Evolutionary conservation across 2,329 filamentous ascomycete genomes (phyloP), one percentile per base, ranked within the genome.

Genomic region (Hymenoscyphus repandus): DNA sequence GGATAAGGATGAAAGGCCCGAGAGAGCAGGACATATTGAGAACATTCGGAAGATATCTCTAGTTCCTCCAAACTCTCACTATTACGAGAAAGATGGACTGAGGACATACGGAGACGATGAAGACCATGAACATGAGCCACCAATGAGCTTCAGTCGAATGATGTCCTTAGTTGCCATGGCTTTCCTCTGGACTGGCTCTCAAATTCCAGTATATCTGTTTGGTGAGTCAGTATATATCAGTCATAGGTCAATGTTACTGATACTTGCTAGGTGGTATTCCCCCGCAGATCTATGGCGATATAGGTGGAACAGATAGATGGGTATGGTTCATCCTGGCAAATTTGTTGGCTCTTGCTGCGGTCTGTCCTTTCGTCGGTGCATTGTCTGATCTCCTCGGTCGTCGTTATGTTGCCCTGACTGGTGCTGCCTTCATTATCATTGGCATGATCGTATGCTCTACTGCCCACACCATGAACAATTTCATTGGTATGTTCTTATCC

Each of bases 311-410:
- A 65, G 72, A 66, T 66, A 50, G 59, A 27, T 64, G 64, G 64
- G 58, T 64, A 13, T 66, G 64, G 64, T 61, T 66, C 20, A 54
- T 72, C 11, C 68, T 73, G 2, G 72, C 69, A 13, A 76, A 82
- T 55, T 68, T 82, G 6, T 73, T 83, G n/a, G 72, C 76, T 2
- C 73, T 77, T 43, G 78, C 78, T 2, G 76, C 74, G 2, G 68
- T 82, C 1, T 80, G 77, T 52, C 79, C 79, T 9, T 83, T 88
- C 58, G 83, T 88, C 1, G 85, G 85, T 10, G 77, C 79, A 1
- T 66, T 86, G 1, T 84, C 81, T 1, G 82, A 86, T 68, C 68
- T 85, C 6, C 68, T 85, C 44, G 82, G 82, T 47, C 77, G 83
- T 52, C 74, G 80, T 52, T 78, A 75, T 60, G 79, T 85, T 36